phyloP scores from a whole-genome alignment of 768 basidiomycete genomes.

The Leccinum boreale region DNA sequence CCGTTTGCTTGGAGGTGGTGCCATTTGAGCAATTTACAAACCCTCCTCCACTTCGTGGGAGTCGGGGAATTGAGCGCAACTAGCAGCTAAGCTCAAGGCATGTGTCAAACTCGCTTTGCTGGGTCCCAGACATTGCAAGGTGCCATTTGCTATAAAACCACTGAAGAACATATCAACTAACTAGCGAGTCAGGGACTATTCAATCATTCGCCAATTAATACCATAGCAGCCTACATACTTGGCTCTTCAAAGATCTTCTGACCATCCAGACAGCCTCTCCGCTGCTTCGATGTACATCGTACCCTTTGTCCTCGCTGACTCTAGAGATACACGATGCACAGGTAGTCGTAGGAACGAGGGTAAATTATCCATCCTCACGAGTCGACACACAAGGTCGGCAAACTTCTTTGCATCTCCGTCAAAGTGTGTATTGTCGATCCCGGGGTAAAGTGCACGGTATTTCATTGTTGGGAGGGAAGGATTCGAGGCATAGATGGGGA shows the following conservation, averaged over 20 bases:
- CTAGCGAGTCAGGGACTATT: not conserved
- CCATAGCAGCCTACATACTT: not conserved
- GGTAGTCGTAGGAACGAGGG: slow-evolving; percentile 20
- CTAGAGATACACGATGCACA: slow-evolving; percentile 22
- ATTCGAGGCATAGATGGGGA: slow-evolving; percentile 20
- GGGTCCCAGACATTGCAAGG: too few relatives aligned
- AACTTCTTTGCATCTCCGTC: slow-evolving; percentile 26
- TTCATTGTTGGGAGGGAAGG: slow-evolving; percentile 24
- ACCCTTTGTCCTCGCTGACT: slow-evolving; percentile 21
- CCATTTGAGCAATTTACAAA: too few relatives aligned
- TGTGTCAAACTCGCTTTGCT: too few relatives aligned
- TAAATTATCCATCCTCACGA: slow-evolving; percentile 14
- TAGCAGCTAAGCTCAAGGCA: too few relatives aligned
- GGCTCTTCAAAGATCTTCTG: slow-evolving; percentile 20
- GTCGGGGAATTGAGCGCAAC: too few relatives aligned
- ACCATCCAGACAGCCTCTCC: slow-evolving; percentile 21
- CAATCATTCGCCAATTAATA: not conserved
- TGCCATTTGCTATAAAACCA: too few relatives aligned
- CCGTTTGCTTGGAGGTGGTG: too few relatives aligned
- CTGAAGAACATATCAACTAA: too few relatives aligned
- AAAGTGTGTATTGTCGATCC: slow-evolving; percentile 16
- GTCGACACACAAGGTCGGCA: slow-evolving; percentile 14
- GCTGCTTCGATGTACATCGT: slow-evolving; percentile 18
- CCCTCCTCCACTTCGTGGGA: too few relatives aligned
- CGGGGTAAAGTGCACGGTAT: slow-evolving; percentile 20